Evolutionary conservation across 148 eudicot genomes (phyloP).

Genomic region (Cornus controversa): DNA sequence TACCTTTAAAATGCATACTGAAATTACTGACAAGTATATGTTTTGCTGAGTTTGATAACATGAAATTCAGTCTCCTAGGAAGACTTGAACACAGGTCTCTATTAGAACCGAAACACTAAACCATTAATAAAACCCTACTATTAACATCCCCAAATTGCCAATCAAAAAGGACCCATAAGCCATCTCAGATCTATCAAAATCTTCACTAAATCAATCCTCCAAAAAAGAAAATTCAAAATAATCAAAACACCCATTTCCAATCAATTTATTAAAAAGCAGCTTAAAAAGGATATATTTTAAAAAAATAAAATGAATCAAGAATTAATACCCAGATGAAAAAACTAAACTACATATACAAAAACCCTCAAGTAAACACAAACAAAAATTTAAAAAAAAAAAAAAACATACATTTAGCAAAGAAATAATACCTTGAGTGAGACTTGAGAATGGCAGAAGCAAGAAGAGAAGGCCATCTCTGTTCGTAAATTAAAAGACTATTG

Average conservation of each 20-base stretch:
- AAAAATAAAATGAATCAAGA: background rate
- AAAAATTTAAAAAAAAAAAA: background rate
- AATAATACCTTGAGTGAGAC: slow-evolving; percentile 42
- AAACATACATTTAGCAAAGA: background rate
- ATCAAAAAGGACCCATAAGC: background rate
- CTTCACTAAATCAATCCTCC: background rate
- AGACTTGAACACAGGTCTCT: background rate
- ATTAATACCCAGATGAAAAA: background rate
- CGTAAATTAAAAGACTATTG: background rate
- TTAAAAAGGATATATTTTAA: background rate
- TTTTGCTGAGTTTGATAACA: background rate
- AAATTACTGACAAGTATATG: background rate
- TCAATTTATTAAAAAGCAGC: background rate
- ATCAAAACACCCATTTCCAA: background rate
- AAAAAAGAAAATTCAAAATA: background rate
- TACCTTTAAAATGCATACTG: background rate
- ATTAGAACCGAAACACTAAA: background rate
- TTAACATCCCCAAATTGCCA: background rate
- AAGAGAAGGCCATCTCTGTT: slow-evolving; percentile 49
- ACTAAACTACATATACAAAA: background rate
- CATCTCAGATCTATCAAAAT: slow-evolving; percentile 11
- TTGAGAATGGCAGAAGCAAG: slow-evolving; percentile 40
- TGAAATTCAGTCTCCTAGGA: background rate
- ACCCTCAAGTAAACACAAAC: background rate
- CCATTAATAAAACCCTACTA: background rate